Evolutionary conservation across 1,284 basidiomycete species (phyloP), one percentile per base, ranked within the genome.

Genomic region (Flammula alnicola): DNA sequence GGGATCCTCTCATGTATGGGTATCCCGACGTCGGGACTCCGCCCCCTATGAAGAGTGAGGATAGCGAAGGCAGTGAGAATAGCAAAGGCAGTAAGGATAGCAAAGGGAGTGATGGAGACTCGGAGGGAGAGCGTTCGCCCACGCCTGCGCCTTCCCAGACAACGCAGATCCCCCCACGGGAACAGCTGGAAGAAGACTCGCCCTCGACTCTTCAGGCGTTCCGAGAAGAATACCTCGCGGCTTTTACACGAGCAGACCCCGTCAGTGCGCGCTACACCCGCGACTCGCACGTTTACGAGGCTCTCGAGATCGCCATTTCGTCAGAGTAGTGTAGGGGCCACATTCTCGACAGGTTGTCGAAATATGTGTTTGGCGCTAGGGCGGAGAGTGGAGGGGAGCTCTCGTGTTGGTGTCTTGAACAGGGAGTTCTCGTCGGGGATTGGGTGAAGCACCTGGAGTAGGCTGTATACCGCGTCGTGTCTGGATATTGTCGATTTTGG

Each of bases 1-100:
- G 48, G 39, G 57, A 63, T 44, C 62, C 62, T 2, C n/a, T 51
- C 8, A 26, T 54, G n/a, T 52, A 60, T 39, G 45, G 41, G 19
- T 60, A 46, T 41, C 55, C 37, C 23, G 16, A 11, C 30, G 12
- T 12, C 4, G 16, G 30, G 35, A 37, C n/a, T 4, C 14, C 3
- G 5, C 35, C 11, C n/a, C 35, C 10, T 20, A 17, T 6, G 25
- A 37, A 41, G 26, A 38, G n/a, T 8, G n/a, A 30, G 8, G 27
- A 30, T n/a, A 7, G n/a, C 27, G n/a, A 9, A 32, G 30, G n/a
- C n/a, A n/a, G n/a, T n/a, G n/a, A n/a, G n/a, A n/a, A n/a, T n/a
- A n/a, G n/a, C n/a, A n/a, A n/a, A n/a, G n/a, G n/a, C n/a, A n/a
- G n/a, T n/a, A n/a, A n/a, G n/a, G n/a, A n/a, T n/a, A n/a, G n/a